Percentiles rank a stretch among this genome's conserved stretches.
Evolutionary conservation across 2,329 filamentous ascomycete genomes (phyloP).

Genomic region (Aspergillus aculeatinus): DNA sequence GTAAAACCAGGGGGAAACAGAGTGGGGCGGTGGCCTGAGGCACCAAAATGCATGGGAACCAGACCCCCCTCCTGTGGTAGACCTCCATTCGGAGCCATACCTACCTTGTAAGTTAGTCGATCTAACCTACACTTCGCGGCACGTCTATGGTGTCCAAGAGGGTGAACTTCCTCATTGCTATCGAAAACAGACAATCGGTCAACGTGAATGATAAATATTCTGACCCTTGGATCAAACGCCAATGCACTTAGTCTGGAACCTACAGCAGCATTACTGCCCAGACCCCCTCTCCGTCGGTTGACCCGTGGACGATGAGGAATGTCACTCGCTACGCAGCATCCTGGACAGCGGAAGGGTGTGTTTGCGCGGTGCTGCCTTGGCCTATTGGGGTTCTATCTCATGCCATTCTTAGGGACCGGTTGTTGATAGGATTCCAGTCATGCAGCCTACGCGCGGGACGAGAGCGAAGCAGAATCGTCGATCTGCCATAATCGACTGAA

Average conservation of each 20-base stretch:
- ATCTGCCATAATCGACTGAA: constrained; percentile 1
- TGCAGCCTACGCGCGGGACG: not conserved
- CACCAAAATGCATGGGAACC: not conserved
- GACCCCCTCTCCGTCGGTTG: not conserved
- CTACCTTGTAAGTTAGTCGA: no score
- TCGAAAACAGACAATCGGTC: not conserved
- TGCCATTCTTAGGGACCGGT: not conserved
- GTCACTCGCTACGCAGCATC: not conserved
- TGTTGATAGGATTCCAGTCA: not conserved
- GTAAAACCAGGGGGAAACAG: not conserved
- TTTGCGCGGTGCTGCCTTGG: not conserved
- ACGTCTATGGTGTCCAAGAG: not conserved
- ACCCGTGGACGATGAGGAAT: constrained; percentile 1
- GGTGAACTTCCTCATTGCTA: not conserved
- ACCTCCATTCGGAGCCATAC: no score
- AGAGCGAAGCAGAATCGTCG: not conserved
- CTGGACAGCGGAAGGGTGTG: not conserved
- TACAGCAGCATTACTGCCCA: constrained; percentile 7
- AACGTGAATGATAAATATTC: not conserved
- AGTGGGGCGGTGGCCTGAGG: not conserved
- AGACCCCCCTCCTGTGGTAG: no score
- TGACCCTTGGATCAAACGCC: not conserved
- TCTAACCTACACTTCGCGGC: not conserved
- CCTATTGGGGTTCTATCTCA: not conserved
- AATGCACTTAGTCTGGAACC: not conserved